Percentiles rank a stretch among this genome's conserved stretches.
phyloP scores from a whole-genome alignment of 768 basidiomycete genomes.

The Suillus weaverae region DNA sequence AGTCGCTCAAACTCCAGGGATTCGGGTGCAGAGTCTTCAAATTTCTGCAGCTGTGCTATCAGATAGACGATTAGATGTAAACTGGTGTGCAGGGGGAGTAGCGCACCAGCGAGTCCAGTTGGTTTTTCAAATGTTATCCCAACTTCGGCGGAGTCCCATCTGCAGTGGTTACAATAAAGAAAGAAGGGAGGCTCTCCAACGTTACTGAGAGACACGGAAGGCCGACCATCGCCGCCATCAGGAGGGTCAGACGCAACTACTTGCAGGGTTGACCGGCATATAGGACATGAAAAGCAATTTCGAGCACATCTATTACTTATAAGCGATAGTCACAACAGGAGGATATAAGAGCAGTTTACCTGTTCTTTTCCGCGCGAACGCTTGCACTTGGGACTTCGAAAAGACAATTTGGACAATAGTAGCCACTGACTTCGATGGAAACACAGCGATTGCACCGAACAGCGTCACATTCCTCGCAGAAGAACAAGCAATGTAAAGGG shows the following conservation, averaged over 20 bases:
- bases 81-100: background rate
- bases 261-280: constrained; percentile 85
- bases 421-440: constrained; percentile 90
- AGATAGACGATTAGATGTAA: constrained; percentile 7
- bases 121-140: constrained; percentile 96
- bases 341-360: constrained; percentile 45
- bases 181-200: constrained; percentile 89
- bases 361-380: constrained; percentile 96
- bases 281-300: constrained; percentile 96
- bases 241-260: constrained; percentile 88
- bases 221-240: constrained; percentile 56
- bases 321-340: background rate
- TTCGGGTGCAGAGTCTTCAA: constrained; percentile 83
- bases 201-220: constrained; percentile 52
- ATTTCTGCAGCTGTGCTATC: constrained; percentile 89
- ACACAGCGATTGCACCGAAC: constrained; percentile 93
- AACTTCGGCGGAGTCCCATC: constrained; percentile 92
- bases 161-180: constrained; percentile 87
- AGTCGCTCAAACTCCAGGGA: constrained; percentile 89
- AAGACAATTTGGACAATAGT: constrained; percentile 97
- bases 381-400: constrained; percentile 99
- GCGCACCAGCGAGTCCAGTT: constrained; percentile 87
- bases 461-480: constrained; percentile 98
- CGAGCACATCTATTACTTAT: constrained; percentile 77
- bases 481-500: constrained; percentile 82